These are phyloP conservation scores for Colletotrichum tropicale DNA, from an alignment of 2,329 filamentous ascomycete species.

Conservation along the genomic window DNA sequence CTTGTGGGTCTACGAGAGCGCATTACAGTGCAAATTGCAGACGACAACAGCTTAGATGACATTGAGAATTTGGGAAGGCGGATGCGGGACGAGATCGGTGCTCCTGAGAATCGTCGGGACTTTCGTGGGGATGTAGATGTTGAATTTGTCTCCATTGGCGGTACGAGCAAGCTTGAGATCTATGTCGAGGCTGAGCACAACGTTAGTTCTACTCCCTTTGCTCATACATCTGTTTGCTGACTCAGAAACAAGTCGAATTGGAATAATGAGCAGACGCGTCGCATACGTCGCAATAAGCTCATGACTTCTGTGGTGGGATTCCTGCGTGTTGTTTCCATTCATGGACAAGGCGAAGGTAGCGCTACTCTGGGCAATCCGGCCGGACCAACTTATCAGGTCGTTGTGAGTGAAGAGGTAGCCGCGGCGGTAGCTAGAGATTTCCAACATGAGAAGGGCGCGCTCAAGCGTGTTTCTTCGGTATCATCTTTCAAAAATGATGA, in stretches of 20 bases:
- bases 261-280: conserved; percentile 71
- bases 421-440: background rate
- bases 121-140: conserved; percentile 72
- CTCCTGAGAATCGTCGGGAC: conserved; percentile 64
- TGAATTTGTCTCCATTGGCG: conserved; percentile 46
- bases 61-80: conserved; percentile 54
- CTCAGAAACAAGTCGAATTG: conserved; percentile 68
- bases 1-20: conserved; percentile 61
- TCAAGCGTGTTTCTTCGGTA: background rate
- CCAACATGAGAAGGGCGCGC: background rate
- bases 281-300: conserved; percentile 73
- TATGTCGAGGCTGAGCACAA: conserved; percentile 58
- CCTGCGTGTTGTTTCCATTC: conserved; percentile 69
- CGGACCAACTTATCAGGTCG: background rate
- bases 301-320: conserved; percentile 71
- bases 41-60: conserved; percentile 70
- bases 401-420: background rate
- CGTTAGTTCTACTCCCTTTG: background rate
- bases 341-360: conserved; percentile 31
- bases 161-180: conserved; percentile 44
- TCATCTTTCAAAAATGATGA: background rate
- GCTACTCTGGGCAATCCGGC: background rate
- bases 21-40: conserved; percentile 68
- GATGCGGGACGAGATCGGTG: conserved; percentile 66
- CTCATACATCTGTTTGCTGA: background rate